phyloP scores from a whole-genome alignment of 768 basidiomycete genomes.

The Suillus cothurnatus region DNA sequence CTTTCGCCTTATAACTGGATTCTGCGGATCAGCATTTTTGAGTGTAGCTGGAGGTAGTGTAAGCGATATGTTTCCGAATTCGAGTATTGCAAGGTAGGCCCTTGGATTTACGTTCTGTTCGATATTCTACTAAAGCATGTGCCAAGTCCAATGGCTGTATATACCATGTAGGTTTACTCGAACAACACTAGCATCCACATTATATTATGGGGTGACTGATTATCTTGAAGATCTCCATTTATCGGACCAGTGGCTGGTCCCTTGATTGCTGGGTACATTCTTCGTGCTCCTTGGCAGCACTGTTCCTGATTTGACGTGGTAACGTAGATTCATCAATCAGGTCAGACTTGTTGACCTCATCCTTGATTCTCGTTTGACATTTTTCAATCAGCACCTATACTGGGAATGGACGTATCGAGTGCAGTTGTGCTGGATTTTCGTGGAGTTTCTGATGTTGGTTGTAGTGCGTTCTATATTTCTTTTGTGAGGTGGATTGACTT shows the following conservation, averaged over 20 bases:
- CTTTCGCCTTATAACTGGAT: conserved; percentile 59
- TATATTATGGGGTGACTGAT: not conserved
- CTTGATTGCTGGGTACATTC: conserved; percentile 55
- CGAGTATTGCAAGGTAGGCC: conserved; percentile 59
- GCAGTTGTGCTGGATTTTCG: conserved; percentile 67
- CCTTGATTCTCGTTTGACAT: conserved; percentile 7
- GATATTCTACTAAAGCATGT: conserved; percentile 10
- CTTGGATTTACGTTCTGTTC: not conserved
- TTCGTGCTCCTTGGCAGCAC: not conserved
- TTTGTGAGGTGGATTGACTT: not conserved
- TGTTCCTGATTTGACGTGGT: not conserved
- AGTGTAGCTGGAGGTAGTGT: conserved; percentile 65
- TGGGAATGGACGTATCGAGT: conserved; percentile 85
- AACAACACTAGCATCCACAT: not conserved
- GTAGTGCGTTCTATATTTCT: conserved; percentile 38
- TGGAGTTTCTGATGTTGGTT: conserved; percentile 52
- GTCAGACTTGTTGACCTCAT: conserved; percentile 30
- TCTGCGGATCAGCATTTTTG: conserved; percentile 58
- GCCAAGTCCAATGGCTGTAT: conserved; percentile 57
- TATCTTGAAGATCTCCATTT: conserved; percentile 46
- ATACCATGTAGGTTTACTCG: conserved; percentile 38
- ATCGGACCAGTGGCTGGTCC: conserved; percentile 59
- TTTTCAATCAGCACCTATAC: conserved; percentile 42
- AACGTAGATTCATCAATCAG: conserved; percentile 67
- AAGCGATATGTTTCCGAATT: conserved; percentile 56